Evolutionary conservation across 345 rosid species (phyloP).

Genomic region (Camelina hispida): DNA sequence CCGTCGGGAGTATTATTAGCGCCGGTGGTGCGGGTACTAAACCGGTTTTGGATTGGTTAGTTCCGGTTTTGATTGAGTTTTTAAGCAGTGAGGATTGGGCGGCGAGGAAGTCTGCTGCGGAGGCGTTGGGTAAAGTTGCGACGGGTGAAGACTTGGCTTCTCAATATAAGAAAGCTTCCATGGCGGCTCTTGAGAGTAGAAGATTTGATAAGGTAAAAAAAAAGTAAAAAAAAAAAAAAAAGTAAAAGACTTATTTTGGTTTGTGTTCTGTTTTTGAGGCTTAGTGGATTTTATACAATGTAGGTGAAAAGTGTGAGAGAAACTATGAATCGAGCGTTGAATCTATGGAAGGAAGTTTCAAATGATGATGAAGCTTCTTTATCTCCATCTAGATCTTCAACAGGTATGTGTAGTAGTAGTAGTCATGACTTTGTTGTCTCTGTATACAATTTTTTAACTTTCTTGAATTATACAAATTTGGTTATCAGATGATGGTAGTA

Average conservation of each 20-base stretch:
- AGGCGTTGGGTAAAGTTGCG: constrained; percentile 81
- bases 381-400: constrained; percentile 43
- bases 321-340: constrained; percentile 78
- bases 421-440: not conserved
- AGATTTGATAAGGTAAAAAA: constrained; percentile 86
- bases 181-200: constrained; percentile 65
- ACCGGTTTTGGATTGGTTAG: constrained; percentile 70
- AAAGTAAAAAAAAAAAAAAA: no score
- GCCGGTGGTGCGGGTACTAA: constrained; percentile 70
- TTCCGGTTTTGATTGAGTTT: constrained; percentile 68
- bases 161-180: constrained; percentile 56
- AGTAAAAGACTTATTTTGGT: not conserved
- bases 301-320: constrained; percentile 88
- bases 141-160: constrained; percentile 65
- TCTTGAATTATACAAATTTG: not conserved
- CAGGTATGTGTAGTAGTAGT: constrained; percentile 27
- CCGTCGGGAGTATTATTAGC: constrained; percentile 67
- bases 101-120: constrained; percentile 91
- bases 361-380: constrained; percentile 55
- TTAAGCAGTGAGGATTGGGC: constrained; percentile 87
- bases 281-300: constrained; percentile 11
- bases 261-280: not conserved
- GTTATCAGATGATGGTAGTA: constrained; percentile 58
- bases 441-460: not conserved
- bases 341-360: constrained; percentile 73